Base-by-base conservation (phyloP, 2,329 filamentous ascomycete genomes). In the Scedosporium boydii region DNA sequence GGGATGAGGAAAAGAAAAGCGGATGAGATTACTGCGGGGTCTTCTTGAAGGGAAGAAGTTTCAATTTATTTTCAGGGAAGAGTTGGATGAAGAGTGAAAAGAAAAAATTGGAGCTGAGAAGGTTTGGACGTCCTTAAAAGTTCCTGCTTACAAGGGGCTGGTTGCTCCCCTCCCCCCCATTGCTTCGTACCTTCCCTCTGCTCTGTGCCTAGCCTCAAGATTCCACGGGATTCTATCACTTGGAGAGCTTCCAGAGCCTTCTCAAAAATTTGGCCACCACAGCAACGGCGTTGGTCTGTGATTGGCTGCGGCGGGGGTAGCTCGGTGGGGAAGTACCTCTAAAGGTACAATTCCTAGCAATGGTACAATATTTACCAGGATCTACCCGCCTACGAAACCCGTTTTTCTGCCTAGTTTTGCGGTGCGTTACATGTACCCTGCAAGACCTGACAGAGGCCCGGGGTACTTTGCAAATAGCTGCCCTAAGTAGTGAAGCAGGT, bases 201-300 rank as follows among this genome's bases (percentile, higher is more conserved):
- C 48, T 53, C 18, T 26, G 48, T 53, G 59, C 59, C 59, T 61
- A 23, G 59, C 44, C 27, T 51, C 44, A 55, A 29, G 65, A 66
- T 66, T 66, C 65, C 62, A 66, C 63, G 64, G 63, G 65, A 65
- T 66, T 66, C 65, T 63, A 66, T 66, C 60, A 63, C 58, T 58
- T 38, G 51, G 60, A 65, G 58, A 59, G 38, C 29, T 56, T 62
- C 60, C 18, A 62, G 60, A 63, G 57, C 63, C 63, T 64, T 58
- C 60, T 64, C 53, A 62, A 42, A 55, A 56, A 21, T 27, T 34
- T 58, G 51, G 63, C 63, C 61, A 58, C 63, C 63, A 63, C 44
- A 42, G 59, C 59, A 58, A 57, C 55, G 29, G 58, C 38, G 23
- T 38, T 27, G 46, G 23, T 18, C 23, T 48, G 21, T 61, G 59